phyloP scores from a whole-genome alignment of 1,284 basidiomycete species.

The Xerocomus nothofagi region DNA sequence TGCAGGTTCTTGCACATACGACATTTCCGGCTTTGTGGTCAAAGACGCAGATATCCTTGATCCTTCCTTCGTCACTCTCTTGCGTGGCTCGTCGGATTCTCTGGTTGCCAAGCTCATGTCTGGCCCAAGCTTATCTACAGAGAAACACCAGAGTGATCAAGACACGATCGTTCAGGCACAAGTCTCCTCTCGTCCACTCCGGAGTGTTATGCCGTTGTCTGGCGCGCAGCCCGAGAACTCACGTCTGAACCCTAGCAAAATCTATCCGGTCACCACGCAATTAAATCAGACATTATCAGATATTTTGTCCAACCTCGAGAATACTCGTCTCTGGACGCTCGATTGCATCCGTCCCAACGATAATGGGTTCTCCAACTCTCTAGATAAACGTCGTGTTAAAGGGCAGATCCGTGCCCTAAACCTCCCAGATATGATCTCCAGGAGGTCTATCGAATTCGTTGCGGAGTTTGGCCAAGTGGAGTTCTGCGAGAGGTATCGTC shows the following conservation, averaged over 20 bases:
- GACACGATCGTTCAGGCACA: slow-evolving; percentile 90
- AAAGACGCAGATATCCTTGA: slow-evolving; percentile 86
- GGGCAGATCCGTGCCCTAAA: slow-evolving; percentile 75
- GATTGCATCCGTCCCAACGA: slow-evolving; percentile 90
- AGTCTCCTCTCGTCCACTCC: slow-evolving; percentile 72
- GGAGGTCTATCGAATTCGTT: slow-evolving; percentile 66
- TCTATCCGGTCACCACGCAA: slow-evolving; percentile 82
- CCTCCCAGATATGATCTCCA: slow-evolving; percentile 71
- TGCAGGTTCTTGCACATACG: slow-evolving; percentile 76
- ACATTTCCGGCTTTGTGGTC: slow-evolving; percentile 74
- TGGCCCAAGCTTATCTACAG: slow-evolving; percentile 83
- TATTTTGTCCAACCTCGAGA: slow-evolving; percentile 65
- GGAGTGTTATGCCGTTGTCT: slow-evolving; percentile 52
- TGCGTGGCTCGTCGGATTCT: slow-evolving; percentile 70
- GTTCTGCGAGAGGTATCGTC: slow-evolving; percentile 80
- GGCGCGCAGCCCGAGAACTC: slow-evolving; percentile 42
- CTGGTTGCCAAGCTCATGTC: slow-evolving; percentile 88
- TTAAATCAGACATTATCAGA: slow-evolving; percentile 78
- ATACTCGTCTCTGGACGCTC: slow-evolving; percentile 73
- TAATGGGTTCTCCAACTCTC: slow-evolving; percentile 80
- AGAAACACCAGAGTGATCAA: slow-evolving; percentile 82
- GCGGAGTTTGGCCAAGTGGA: slow-evolving; percentile 61
- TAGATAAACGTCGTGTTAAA: slow-evolving; percentile 85
- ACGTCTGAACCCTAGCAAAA: slow-evolving; percentile 67
- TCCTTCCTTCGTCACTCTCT: slow-evolving; percentile 78